These are phyloP conservation scores for Hanseniaspora taiwanica DNA, from an alignment of 805 yeast species.

Conservation along the genomic window DNA sequence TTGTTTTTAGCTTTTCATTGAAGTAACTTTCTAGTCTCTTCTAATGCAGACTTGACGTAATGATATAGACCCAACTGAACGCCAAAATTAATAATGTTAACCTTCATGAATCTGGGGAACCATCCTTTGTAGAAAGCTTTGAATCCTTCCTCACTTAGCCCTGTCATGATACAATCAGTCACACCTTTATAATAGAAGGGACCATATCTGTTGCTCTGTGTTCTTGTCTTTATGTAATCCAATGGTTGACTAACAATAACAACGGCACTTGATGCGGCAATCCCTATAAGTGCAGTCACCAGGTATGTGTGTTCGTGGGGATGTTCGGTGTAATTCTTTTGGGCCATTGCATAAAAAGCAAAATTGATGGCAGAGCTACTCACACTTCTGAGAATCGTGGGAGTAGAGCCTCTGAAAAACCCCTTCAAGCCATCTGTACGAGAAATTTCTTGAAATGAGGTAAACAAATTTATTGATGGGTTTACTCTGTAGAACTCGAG, in stretches of 20 bases:
- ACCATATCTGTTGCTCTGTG: conserved; percentile 7
- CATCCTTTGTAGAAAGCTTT: conserved; percentile 43
- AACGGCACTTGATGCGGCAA: conserved; percentile 3
- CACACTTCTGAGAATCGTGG: conserved; percentile 4
- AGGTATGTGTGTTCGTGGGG: conserved; percentile 1
- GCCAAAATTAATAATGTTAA: conserved; percentile 52
- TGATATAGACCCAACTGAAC: conserved; percentile 54
- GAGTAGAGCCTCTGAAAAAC: conserved; percentile 6
- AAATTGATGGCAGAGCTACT: conserved; percentile 5
- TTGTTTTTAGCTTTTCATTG: too few relatives aligned
- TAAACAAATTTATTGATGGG: conserved; percentile 4
- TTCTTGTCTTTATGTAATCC: conserved; percentile 6
- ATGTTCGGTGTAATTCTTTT: conserved; percentile 1
- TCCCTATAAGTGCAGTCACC: conserved; percentile 2
- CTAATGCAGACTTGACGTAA: conserved; percentile 30
- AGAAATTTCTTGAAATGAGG: conserved; percentile 5
- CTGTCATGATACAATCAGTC: conserved; percentile 39
- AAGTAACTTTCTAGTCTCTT: too few relatives aligned
- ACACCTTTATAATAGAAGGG: conserved; percentile 39
- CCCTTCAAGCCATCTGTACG: conserved; percentile 5
- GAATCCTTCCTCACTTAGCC: conserved; percentile 33
- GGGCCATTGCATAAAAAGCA: conserved; percentile 3
- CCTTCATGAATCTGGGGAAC: conserved; percentile 56
- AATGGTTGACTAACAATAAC: conserved; percentile 5
- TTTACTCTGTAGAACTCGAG: conserved; percentile 2